Evolutionary conservation across 768 basidiomycete genomes (phyloP), one percentile per base, ranked within the genome.

Genomic region (Calocera viscosa): DNA sequence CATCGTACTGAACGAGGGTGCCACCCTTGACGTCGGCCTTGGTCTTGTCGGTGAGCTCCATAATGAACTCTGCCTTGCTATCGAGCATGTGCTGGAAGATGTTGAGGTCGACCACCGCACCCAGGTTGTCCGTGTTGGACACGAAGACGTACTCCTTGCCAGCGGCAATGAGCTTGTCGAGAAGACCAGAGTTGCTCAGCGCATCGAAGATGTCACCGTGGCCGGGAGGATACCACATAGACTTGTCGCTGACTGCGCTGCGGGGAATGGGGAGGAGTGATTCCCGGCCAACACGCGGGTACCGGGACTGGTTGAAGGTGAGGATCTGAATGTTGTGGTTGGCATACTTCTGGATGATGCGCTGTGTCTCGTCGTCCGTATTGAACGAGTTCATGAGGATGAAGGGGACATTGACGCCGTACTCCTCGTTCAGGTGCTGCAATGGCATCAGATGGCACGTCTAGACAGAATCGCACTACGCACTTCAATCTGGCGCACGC

Each of bases 341-440:
- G 64, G 88, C 86, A 76, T 96, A 96, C 80, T 95, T 96, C 77
- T 96, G 92, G 78, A 94, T 92, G 82, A 96, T 91, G 71, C 91
- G 89, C 69, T 91, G 86, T 64, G 94, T 95, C 76, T 97, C 94
- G 39, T 96, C 91, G 76, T 94, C 90, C 22, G 94, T 97, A 82
- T 95, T 95, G 83, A 98, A 97, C 66, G 92, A 95, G 74, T 94
- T 96, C 95, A 96, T 95, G 74, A 97, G 86, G 79, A 96, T 89
- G 76, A 96, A 88, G n/a, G 92, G 94, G 49, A 95, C 91, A 78
- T 96, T 89, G 77, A 91, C 88, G 70, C 84, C 84, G 74, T 84
- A 80, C 63, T 85, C 83, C 65, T 86, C 89, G 82, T 94, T 94
- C 74, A 95, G 86, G 76, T 95, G 91, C 82, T 79, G 69, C 10